These are phyloP conservation scores for Chernovozyma sophiae-reginae DNA, from an alignment of 1,139 yeast genomes.

Conservation along the genomic window DNA sequence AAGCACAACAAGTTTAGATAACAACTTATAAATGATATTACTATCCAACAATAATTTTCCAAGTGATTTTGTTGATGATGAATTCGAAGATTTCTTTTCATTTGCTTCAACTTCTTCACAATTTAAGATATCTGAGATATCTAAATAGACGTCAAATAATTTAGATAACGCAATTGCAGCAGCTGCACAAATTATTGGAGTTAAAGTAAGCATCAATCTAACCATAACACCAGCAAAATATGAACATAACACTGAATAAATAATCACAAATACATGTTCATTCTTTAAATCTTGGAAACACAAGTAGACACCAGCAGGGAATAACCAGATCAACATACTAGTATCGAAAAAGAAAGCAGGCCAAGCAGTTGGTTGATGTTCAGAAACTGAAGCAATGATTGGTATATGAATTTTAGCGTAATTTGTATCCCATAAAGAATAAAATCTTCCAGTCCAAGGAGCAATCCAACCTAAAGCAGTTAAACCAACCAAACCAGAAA, in stretches of 20 bases:
- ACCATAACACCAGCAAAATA: conserved; percentile 99
- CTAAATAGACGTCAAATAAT: conserved; percentile 77
- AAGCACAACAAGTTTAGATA: conserved; percentile 61
- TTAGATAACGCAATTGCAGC: conserved; percentile 84
- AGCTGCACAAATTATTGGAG: conserved; percentile 92
- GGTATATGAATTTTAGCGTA: conserved; percentile 98
- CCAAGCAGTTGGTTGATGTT: conserved; percentile 99
- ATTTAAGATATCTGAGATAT: conserved; percentile 49
- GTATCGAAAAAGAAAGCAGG: conserved; percentile 96
- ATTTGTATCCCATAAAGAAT: conserved; percentile 96
- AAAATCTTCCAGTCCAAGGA: conserved; percentile 99
- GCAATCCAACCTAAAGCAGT: conserved; percentile 94
- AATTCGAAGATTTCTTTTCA: conserved; percentile 3
- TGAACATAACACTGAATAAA: conserved; percentile 86
- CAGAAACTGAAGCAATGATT: conserved; percentile 96
- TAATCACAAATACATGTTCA: conserved; percentile 90
- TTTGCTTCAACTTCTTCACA: conserved; percentile 2
- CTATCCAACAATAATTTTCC: conserved; percentile 10
- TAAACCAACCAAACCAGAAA: conserved; percentile 68
- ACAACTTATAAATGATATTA: conserved; percentile 29
- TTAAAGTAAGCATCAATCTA: conserved; percentile 92
- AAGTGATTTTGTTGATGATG: conserved; percentile 1
- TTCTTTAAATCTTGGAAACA: conserved; percentile 85
- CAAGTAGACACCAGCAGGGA: conserved; percentile 95
- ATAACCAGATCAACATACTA: conserved; percentile 89